Percentiles rank a stretch among this genome's conserved stretches.
Conservation (phyloP, 2,329 filamentous ascomycete species). For the Curvularia sp. region DNA sequence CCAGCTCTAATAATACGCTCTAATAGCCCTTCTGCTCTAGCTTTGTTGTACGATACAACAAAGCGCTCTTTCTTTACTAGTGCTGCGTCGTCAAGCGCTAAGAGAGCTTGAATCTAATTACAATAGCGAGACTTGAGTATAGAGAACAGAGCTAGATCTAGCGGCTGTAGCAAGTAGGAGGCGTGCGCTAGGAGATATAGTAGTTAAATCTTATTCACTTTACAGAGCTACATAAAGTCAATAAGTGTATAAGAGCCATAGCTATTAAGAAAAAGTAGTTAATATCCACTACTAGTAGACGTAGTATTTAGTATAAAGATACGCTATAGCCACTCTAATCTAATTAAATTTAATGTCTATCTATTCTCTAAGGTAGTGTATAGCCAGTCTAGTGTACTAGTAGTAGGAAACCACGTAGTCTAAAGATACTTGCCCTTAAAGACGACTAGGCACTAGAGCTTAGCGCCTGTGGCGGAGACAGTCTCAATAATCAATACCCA, state of each 20-base stretch:
- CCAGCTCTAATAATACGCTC: too few species aligned
- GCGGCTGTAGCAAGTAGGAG: constrained; percentile 22
- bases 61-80: too few species aligned
- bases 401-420: constrained; percentile 20
- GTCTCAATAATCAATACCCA: too few species aligned
- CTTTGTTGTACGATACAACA: too few species aligned
- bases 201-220: constrained; percentile 9
- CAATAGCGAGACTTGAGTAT: constrained; percentile 7
- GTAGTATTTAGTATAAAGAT: too few species aligned
- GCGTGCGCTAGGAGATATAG: constrained; percentile 21
- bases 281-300: background rate
- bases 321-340: constrained; percentile 15
- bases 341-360: constrained; percentile 21
- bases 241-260: constrained; percentile 16
- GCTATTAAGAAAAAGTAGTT: constrained; percentile 18
- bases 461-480: too few species aligned
- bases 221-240: too few species aligned
- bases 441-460: too few species aligned
- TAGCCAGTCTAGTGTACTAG: constrained; percentile 16
- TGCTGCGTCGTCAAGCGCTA: constrained; percentile 17
- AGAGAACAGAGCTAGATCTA: constrained; percentile 16
- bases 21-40: too few species aligned
- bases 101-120: constrained; percentile 14
- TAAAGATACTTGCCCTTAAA: constrained; percentile 29
- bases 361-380: constrained; percentile 23